phyloP scores from a whole-genome alignment of 345 rosid genomes.

The Eucalyptus caleyi region DNA sequence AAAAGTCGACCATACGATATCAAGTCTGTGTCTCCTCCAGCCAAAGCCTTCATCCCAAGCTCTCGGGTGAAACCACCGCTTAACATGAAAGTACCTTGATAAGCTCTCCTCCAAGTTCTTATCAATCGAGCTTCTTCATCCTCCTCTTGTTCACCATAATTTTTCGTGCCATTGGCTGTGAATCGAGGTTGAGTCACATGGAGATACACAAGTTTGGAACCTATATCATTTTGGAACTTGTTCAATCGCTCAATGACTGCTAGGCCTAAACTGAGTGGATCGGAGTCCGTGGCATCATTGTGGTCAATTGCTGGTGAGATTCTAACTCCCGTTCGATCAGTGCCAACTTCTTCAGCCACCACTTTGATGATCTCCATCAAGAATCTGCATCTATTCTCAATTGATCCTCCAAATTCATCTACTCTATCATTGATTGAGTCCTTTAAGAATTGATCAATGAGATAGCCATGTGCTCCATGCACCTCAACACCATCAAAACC shows the following conservation, averaged over 20 bases:
- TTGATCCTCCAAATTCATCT: not conserved
- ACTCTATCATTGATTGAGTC: not conserved
- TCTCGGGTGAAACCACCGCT: not conserved
- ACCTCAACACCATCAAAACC: slow-evolving; percentile 1
- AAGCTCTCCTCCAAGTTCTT: not conserved
- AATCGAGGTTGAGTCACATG: not conserved
- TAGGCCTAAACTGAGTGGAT: not conserved
- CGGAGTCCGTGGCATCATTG: not conserved
- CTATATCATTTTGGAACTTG: not conserved
- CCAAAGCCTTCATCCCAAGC: not conserved
- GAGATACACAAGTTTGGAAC: not conserved
- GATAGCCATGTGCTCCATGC: not conserved
- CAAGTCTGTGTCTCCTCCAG: slow-evolving; percentile 44
- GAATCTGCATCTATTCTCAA: not conserved
- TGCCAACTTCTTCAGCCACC: slow-evolving; percentile 39
- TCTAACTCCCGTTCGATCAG: slow-evolving; percentile 46
- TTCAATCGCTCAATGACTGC: not conserved
- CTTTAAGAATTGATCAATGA: slow-evolving; percentile 4
- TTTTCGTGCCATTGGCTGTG: not conserved
- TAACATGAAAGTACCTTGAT: not conserved
- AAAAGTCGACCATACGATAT: slow-evolving; percentile 72
- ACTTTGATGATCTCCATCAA: slow-evolving; percentile 27
- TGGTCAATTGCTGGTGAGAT: slow-evolving; percentile 45
- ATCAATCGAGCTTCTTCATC: not conserved
- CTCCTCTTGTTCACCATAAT: not conserved